Conservation (phyloP, 768 basidiomycete genomes). For the Auricularia heimuer region DNA sequence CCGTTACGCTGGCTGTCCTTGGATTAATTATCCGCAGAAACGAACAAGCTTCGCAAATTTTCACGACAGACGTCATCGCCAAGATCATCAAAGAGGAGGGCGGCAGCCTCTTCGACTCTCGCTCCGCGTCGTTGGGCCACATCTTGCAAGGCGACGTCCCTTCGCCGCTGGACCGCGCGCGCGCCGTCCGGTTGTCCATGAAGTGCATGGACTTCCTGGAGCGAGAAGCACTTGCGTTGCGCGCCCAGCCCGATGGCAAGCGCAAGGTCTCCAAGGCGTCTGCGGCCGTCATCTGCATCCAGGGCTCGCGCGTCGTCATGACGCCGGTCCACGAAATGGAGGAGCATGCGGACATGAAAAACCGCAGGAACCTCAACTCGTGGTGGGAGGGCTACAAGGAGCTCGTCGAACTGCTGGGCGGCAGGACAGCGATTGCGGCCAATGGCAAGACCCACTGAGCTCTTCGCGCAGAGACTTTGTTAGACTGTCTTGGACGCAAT, state of each 20-base stretch:
- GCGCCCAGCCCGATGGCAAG: slow-evolving; percentile 38
- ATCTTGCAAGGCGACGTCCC: slow-evolving; percentile 94
- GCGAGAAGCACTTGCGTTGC: slow-evolving; percentile 53
- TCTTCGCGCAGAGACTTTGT: background rate
- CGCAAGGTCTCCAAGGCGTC: slow-evolving; percentile 49
- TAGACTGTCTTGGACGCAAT: background rate
- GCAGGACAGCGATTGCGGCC: slow-evolving; percentile 4
- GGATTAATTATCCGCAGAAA: slow-evolving; percentile 38
- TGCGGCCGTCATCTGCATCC: slow-evolving; percentile 87
- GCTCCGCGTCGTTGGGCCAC: slow-evolving; percentile 93
- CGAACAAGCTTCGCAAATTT: slow-evolving; percentile 78
- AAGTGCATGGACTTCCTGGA: slow-evolving; percentile 95
- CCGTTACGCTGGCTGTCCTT: slow-evolving; percentile 1
- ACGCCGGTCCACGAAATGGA: slow-evolving; percentile 80
- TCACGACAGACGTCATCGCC: slow-evolving; percentile 84
- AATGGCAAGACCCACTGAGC: background rate
- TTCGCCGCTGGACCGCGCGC: slow-evolving; percentile 87
- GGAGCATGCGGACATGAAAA: slow-evolving; percentile 81
- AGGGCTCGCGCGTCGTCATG: slow-evolving; percentile 71
- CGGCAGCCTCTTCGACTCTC: slow-evolving; percentile 82
- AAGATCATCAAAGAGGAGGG: slow-evolving; percentile 96
- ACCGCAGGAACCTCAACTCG: slow-evolving; percentile 63
- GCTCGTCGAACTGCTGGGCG: slow-evolving; percentile 61
- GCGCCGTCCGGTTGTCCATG: slow-evolving; percentile 80
- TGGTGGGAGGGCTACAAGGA: slow-evolving; percentile 73